Percentiles rank a stretch among this genome's conserved stretches.
Evolutionary conservation across 2,329 filamentous ascomycete species (phyloP).

Genomic region (Bisporella sp.): DNA sequence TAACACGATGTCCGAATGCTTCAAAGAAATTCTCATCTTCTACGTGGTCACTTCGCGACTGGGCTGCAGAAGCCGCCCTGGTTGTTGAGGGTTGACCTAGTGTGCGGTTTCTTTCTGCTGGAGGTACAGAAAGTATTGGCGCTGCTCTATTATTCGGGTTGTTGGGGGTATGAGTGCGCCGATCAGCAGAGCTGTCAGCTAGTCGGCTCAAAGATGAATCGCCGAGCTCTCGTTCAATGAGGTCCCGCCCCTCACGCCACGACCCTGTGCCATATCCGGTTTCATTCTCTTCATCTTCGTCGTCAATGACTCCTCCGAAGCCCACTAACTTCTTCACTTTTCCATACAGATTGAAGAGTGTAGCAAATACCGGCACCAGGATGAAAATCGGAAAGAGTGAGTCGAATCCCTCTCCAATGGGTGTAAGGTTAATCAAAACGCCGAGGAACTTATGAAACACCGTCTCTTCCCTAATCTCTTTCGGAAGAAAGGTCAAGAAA

Average conservation of each 20-base stretch:
- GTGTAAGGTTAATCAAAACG: constrained; percentile 72
- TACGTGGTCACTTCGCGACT: constrained; percentile 38
- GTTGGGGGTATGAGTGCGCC: constrained; percentile 18
- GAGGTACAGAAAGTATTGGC: constrained; percentile 21
- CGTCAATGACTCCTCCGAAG: constrained; percentile 70
- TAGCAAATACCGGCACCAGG: constrained; percentile 76
- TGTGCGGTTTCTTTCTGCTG: constrained; percentile 24
- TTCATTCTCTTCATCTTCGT: constrained; percentile 59
- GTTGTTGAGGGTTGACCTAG: constrained; percentile 24
- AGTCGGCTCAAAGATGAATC: constrained; percentile 45
- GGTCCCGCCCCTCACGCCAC: constrained; percentile 85
- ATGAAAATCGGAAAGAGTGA: constrained; percentile 85
- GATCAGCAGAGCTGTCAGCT: constrained; percentile 17
- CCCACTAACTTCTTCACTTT: constrained; percentile 67
- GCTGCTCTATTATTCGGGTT: constrained; percentile 21
- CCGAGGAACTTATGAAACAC: constrained; percentile 87
- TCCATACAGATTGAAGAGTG: constrained; percentile 84
- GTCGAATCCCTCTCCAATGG: constrained; percentile 77
- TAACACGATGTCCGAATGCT: constrained; percentile 75
- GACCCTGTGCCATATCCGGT: constrained; percentile 67
- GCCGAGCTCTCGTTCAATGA: constrained; percentile 82
- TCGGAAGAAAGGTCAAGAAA: constrained; percentile 78
- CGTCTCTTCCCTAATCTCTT: constrained; percentile 39
- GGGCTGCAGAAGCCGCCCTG: constrained; percentile 17
- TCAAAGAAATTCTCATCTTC: constrained; percentile 80